Percentiles rank a stretch among this genome's conserved stretches.
These are phyloP conservation scores for Jackrogersella multiformis DNA, from an alignment of 495 filamentous ascomycete species.

Conservation along the genomic window DNA sequence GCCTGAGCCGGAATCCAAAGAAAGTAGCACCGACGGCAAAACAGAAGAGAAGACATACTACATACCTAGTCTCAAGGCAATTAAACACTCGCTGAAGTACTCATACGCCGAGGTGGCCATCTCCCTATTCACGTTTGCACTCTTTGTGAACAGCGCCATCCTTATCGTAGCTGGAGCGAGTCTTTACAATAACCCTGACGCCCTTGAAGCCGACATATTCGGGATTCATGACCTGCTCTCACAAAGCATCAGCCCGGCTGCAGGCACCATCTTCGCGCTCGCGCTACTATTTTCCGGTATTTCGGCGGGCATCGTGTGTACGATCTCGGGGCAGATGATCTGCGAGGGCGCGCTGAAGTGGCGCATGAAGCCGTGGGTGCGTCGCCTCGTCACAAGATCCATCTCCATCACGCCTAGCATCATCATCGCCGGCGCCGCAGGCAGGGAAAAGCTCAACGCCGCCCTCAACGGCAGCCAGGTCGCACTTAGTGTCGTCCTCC, in stretches of 20 bases:
- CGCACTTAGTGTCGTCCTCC: slow-evolving; percentile 79
- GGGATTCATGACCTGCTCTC: slow-evolving; percentile 82
- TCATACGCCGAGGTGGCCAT: slow-evolving; percentile 77
- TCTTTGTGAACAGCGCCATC: slow-evolving; percentile 94
- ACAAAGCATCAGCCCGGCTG: slow-evolving; percentile 71
- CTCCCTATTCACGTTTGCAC: slow-evolving; percentile 87
- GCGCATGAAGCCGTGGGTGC: slow-evolving; percentile 74
- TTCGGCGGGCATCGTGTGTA: slow-evolving; percentile 82
- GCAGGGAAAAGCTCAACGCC: slow-evolving; percentile 73
- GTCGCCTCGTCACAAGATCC: slow-evolving; percentile 73
- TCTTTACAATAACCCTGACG: slow-evolving; percentile 68
- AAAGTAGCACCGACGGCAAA: slow-evolving; percentile 40
- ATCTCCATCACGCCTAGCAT: slow-evolving; percentile 85
- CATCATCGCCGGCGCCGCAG: slow-evolving; percentile 82
- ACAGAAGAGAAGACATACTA: slow-evolving; percentile 67
- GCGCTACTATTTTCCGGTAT: slow-evolving; percentile 81
- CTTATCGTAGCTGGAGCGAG: slow-evolving; percentile 87
- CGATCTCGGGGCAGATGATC: slow-evolving; percentile 85
- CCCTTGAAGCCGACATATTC: slow-evolving; percentile 77
- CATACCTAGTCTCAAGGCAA: slow-evolving; percentile 78
- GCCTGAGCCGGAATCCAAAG: slow-evolving; percentile 34
- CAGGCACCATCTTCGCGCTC: slow-evolving; percentile 78
- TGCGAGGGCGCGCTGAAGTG: slow-evolving; percentile 80
- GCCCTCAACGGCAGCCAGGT: slow-evolving; percentile 83
- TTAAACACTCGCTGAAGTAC: slow-evolving; percentile 80